phyloP scores from a whole-genome alignment of 2,329 filamentous ascomycete species.

The Fusarium staphyleae region DNA sequence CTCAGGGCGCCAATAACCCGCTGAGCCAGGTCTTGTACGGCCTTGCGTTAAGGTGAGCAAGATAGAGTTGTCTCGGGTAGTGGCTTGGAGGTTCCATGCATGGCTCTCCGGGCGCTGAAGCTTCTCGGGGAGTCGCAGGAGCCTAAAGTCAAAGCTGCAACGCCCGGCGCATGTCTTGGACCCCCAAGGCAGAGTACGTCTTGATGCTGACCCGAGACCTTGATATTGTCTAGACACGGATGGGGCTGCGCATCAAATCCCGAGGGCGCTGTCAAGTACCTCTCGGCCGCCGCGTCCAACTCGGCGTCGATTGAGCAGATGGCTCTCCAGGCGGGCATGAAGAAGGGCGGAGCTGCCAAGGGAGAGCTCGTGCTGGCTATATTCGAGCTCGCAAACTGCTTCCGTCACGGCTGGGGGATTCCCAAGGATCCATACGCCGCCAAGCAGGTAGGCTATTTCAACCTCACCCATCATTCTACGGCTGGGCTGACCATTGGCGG shows the following conservation, averaged over 20 bases:
- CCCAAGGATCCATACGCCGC: slow-evolving; percentile 86
- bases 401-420: slow-evolving; percentile 94
- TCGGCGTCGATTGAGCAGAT: slow-evolving; percentile 85
- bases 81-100: background rate
- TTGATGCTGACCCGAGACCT: slow-evolving; percentile 25
- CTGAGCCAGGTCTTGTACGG: slow-evolving; percentile 96
- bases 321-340: slow-evolving; percentile 85
- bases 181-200: background rate
- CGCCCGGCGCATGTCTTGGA: slow-evolving; percentile 7
- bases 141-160: slow-evolving; percentile 11
- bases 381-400: slow-evolving; percentile 91
- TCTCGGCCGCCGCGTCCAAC: slow-evolving; percentile 88
- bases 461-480: background rate
- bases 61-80: slow-evolving; percentile 20
- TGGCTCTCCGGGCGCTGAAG: slow-evolving; percentile 10
- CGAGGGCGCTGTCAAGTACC: slow-evolving; percentile 78
- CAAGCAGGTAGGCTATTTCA: slow-evolving; percentile 60
- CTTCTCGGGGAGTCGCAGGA: slow-evolving; percentile 3
- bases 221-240: slow-evolving; percentile 70
- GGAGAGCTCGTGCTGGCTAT: slow-evolving; percentile 96
- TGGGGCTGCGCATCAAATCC: slow-evolving; percentile 85
- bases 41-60: slow-evolving; percentile 78
- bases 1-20: slow-evolving; percentile 85
- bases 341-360: slow-evolving; percentile 93
- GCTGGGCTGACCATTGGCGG: slow-evolving; percentile 7